Conservation (phyloP, 75 land plant genomes). For the Cupressus sempervirens region DNA sequence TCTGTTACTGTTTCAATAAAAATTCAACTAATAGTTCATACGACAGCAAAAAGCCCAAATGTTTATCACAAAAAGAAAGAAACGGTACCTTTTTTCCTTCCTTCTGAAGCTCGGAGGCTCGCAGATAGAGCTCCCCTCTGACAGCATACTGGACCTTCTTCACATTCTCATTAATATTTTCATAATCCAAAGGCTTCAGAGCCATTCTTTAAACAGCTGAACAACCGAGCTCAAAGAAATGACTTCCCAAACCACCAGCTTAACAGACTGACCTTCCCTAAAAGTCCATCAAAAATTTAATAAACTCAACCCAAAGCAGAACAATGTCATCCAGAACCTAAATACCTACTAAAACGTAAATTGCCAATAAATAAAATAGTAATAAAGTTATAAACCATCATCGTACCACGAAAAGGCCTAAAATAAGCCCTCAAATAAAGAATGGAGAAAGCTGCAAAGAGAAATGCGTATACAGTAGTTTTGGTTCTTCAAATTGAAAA, state of each 20-base stretch:
- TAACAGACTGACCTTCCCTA: neutral
- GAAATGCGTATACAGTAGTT: neutral
- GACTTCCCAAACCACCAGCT: neutral
- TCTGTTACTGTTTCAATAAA: neutral
- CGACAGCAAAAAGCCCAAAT: neutral
- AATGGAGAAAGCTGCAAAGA: neutral
- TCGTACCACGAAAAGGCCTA: neutral
- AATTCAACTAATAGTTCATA: neutral
- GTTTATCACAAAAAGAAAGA: neutral
- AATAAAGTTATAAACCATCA: neutral
- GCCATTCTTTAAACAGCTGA: slow-evolving; percentile 33
- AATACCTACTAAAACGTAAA: neutral
- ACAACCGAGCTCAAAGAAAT: neutral
- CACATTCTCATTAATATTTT: slow-evolving; percentile 84
- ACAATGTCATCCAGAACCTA: neutral
- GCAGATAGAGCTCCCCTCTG: slow-evolving; percentile 92
- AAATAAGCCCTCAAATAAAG: neutral
- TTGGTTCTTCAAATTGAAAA: neutral
- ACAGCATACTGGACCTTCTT: slow-evolving; percentile 93
- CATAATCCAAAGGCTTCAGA: slow-evolving; percentile 66
- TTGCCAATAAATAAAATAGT: neutral
- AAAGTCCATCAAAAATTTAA: neutral
- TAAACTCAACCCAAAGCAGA: neutral
- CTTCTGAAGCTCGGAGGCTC: slow-evolving; percentile 98
- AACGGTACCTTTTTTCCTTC: slow-evolving; percentile 89